Evolutionary conservation across 1,139 yeast species (phyloP).

Genomic region (Saccharomyces hybrid): DNA sequence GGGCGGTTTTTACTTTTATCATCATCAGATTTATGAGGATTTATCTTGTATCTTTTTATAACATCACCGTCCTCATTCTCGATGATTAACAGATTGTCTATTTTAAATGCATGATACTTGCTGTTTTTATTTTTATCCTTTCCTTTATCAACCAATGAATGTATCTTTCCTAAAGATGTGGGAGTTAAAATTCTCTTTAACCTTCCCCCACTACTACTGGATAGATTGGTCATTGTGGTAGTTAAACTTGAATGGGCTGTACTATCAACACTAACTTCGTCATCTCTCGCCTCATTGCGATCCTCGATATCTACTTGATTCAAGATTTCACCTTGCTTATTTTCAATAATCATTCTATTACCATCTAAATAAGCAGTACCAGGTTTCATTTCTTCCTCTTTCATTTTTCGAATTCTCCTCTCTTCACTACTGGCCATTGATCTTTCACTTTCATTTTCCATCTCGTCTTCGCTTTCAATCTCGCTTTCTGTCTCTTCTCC

Average conservation of each 20-base stretch:
- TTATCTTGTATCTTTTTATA: constrained; percentile 70
- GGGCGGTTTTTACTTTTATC: constrained; percentile 5
- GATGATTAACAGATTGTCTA: constrained; percentile 68
- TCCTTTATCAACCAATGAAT: constrained; percentile 5
- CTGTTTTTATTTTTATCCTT: constrained; percentile 10
- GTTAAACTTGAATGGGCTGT: constrained; percentile 6
- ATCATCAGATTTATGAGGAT: constrained; percentile 38
- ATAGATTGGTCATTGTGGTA: constrained; percentile 14
- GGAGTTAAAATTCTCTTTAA: constrained; percentile 20
- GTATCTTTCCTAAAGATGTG: constrained; percentile 4
- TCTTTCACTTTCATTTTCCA: constrained; percentile 7
- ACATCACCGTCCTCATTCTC: constrained; percentile 93
- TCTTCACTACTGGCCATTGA: constrained; percentile 6
- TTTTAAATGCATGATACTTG: constrained; percentile 50
- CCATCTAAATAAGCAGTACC: constrained; percentile 69
- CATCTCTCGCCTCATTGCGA: constrained; percentile 17
- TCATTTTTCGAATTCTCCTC: constrained; percentile 10
- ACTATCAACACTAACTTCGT: constrained; percentile 17
- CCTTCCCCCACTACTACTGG: constrained; percentile 17
- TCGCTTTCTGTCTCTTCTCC: constrained; percentile 3
- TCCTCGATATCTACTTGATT: constrained; percentile 33
- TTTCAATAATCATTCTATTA: constrained; percentile 61
- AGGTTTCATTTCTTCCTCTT: constrained; percentile 19
- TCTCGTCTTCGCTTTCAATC: constrained; percentile 6
- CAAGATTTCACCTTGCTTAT: constrained; percentile 71